Evolutionary conservation across 805 yeast species (phyloP).

Genomic region (Candida rishiriensis): DNA sequence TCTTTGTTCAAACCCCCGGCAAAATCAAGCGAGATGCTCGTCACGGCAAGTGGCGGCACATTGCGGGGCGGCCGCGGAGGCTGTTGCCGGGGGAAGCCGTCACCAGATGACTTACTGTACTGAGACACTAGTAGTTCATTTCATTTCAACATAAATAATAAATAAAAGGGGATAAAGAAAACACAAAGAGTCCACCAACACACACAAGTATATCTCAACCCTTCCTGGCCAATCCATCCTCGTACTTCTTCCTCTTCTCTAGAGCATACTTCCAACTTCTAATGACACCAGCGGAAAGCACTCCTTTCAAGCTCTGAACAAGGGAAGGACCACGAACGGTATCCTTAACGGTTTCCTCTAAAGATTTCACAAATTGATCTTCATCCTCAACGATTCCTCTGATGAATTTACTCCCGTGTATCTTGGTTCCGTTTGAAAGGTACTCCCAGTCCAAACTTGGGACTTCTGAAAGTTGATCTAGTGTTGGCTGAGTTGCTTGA

Average conservation of each 20-base stretch:
- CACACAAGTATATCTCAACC: not conserved
- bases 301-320: conserved; percentile 75
- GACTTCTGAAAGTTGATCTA: conserved; percentile 18
- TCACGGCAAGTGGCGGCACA: too few species aligned
- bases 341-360: conserved; percentile 39
- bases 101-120: too few species aligned
- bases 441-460: conserved; percentile 33
- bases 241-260: conserved; percentile 53
- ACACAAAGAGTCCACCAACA: too few species aligned
- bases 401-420: conserved; percentile 32
- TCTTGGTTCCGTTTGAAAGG: conserved; percentile 20
- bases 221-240: conserved; percentile 2
- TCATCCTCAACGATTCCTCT: conserved; percentile 38
- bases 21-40: too few species aligned
- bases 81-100: too few species aligned
- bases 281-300: conserved; percentile 77
- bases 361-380: conserved; percentile 27
- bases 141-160: too few species aligned
- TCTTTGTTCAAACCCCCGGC: too few species aligned
- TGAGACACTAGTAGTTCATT: too few species aligned
- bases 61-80: too few species aligned
- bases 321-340: conserved; percentile 69
- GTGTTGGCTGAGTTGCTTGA: not conserved
- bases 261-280: conserved; percentile 71
- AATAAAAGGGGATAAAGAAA: too few species aligned